Evolutionary conservation across 2,329 filamentous ascomycete genomes (phyloP), one percentile per base, ranked within the genome.

Genomic region (Cladosporium sphaerospermum): DNA sequence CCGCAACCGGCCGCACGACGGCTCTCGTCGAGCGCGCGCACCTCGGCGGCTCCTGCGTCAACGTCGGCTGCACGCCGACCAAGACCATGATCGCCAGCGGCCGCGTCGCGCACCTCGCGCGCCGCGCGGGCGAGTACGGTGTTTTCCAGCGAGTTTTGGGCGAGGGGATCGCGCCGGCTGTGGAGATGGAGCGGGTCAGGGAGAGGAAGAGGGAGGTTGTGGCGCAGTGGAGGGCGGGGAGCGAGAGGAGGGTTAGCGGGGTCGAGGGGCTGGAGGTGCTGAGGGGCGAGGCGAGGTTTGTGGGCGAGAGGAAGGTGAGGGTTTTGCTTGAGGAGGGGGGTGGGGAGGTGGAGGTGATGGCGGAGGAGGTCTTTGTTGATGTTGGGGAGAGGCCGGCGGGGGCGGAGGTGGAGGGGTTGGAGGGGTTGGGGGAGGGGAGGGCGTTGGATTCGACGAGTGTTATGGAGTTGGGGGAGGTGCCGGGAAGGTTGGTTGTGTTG

Each of bases 31-130:
- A 80, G 59, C 65, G 71, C n/a, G 55, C 67, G 0, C 70, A 77
- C 50, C 76, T 92, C 31, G 89, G 89, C 64, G 89, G 89, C 59
- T 95, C 89, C 44, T 95, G 89, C 67, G 89, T 95, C 57, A 95
- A 95, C 66, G 89, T 95, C 62, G 89, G 89, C 46, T 95, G 89
- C 67, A 89, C 95, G 23, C 89, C 89, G 57, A 95, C 95, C 70
- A 95, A 95, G 70, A 77, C 95, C 49, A 92, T 81, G 71, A 75
- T 81, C 45, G 73, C 78, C 3, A 78, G 74, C 16, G 78, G 76
- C 1, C 67, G 76, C 3, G 71, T 73, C 2, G 78, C 77, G 2
- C 74, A 80, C 59, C 55, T 78, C 9, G 63, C 72, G 1, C 60
- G 66, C 2, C 67, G 76, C 2, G 71, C 68, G 0, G 59, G 57